Conservation (phyloP, 108 stramenopile species). For the Cylindrotheca closterium region DNA sequence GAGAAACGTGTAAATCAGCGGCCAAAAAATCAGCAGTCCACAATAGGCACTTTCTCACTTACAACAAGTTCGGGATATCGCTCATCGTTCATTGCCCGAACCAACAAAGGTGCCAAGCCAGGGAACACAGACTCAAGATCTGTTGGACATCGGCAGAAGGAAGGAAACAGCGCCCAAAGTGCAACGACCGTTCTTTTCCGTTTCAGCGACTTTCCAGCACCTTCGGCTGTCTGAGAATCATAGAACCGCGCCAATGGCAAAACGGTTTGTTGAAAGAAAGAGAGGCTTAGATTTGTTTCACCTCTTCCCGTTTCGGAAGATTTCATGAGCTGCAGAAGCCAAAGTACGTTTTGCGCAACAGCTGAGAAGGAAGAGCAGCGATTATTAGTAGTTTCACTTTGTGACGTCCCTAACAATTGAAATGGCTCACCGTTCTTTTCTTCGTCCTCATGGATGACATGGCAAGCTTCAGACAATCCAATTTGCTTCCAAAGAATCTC, state of each 20-base stretch:
- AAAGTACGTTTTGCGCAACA: neutral
- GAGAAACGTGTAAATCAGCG: neutral
- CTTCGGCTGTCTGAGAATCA: constrained; percentile 55
- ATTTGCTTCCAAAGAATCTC: constrained; percentile 56
- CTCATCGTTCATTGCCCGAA: constrained; percentile 70
- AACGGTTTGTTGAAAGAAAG: constrained; percentile 67
- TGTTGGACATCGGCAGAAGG: constrained; percentile 55
- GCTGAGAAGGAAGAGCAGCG: too few relatives aligned
- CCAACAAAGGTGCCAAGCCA: constrained; percentile 50
- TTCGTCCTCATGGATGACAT: neutral
- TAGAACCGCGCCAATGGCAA: constrained; percentile 61
- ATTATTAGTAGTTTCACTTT: too few relatives aligned
- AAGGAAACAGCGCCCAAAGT: constrained; percentile 71
- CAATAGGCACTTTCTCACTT: constrained; percentile 27
- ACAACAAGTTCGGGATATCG: constrained; percentile 81
- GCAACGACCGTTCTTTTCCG: constrained; percentile 49
- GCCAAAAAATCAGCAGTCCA: neutral
- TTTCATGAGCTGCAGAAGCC: neutral
- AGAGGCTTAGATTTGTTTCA: constrained; percentile 27
- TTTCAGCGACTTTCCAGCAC: constrained; percentile 20
- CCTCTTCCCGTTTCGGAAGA: constrained; percentile 18
- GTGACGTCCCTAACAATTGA: too few relatives aligned
- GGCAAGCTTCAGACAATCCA: constrained; percentile 33
- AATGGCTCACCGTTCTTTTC: too few relatives aligned
- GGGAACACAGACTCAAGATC: constrained; percentile 59